Conservation (phyloP, 2,329 filamentous ascomycete species). For the Aspergillus felis region DNA sequence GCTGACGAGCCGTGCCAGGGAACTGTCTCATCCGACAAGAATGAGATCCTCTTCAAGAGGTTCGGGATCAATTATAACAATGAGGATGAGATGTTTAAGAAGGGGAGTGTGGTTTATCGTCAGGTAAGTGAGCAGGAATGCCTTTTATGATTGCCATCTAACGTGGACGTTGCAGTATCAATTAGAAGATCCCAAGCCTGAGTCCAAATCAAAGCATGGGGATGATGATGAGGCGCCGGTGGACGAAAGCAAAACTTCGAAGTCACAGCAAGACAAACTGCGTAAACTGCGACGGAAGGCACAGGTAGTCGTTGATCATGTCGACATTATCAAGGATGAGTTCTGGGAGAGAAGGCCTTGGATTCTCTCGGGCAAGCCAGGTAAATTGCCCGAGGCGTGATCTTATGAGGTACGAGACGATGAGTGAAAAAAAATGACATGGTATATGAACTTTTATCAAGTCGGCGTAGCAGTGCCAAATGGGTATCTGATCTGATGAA, state of each 20-base stretch:
- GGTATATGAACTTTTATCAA: slow-evolving; percentile 10
- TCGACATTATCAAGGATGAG: slow-evolving; percentile 91
- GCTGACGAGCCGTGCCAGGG: slow-evolving; percentile 53
- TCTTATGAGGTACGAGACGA: slow-evolving; percentile 1
- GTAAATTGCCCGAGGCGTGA: slow-evolving; percentile 52
- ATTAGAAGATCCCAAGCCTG: slow-evolving; percentile 55
- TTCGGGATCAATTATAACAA: slow-evolving; percentile 98
- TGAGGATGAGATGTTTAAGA: slow-evolving; percentile 86
- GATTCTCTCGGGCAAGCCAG: slow-evolving; percentile 71
- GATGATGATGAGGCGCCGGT: slow-evolving; percentile 14
- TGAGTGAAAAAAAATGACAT: slow-evolving; percentile 3
- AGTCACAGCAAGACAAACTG: slow-evolving; percentile 78
- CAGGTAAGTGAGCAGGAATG: slow-evolving; percentile 51
- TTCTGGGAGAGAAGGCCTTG: slow-evolving; percentile 90
- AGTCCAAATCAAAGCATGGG: slow-evolving; percentile 26
- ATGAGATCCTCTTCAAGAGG: slow-evolving; percentile 85
- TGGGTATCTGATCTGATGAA: slow-evolving; percentile 27
- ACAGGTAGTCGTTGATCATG: slow-evolving; percentile 73
- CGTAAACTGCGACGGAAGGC: slow-evolving; percentile 78
- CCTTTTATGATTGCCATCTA: neutral
- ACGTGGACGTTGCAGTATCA: slow-evolving; percentile 55
- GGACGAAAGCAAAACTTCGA: slow-evolving; percentile 57
- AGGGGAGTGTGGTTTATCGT: slow-evolving; percentile 85
- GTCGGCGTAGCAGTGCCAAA: slow-evolving; percentile 19
- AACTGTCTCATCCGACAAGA: slow-evolving; percentile 81